Percentiles rank a stretch among this genome's conserved stretches.
Conservation (phyloP, 768 basidiomycete genomes). For the Gloeophyllum trabeum region DNA sequence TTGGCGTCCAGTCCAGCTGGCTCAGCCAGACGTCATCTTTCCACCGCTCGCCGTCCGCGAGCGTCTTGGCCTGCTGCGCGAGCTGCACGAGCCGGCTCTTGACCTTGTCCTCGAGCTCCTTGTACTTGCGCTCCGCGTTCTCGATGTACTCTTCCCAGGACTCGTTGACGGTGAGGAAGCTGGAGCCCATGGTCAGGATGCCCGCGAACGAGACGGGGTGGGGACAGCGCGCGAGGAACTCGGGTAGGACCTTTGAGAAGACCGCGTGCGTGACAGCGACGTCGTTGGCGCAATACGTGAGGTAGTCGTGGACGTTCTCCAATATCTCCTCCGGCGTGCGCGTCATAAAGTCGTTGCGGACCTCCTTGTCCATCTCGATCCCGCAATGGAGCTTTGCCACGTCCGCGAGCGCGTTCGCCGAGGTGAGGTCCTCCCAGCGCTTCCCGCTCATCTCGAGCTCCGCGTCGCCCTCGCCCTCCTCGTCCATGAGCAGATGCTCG, state of each 20-base stretch:
- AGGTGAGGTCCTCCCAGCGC: slow-evolving; percentile 90
- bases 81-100: slow-evolving; percentile 51
- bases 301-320: slow-evolving; percentile 57
- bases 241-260: slow-evolving; percentile 64
- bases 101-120: slow-evolving; percentile 54
- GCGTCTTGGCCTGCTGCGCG: slow-evolving; percentile 42
- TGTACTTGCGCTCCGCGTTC: slow-evolving; percentile 68
- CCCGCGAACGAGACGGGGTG: slow-evolving; percentile 92
- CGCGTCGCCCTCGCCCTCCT: slow-evolving; percentile 27
- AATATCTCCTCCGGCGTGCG: slow-evolving; percentile 52
- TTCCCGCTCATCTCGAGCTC: slow-evolving; percentile 30
- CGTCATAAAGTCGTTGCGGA: slow-evolving; percentile 69
- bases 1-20: slow-evolving; percentile 95
- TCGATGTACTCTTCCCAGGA: slow-evolving; percentile 79
- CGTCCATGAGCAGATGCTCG: slow-evolving; percentile 26
- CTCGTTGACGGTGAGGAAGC: slow-evolving; percentile 84
- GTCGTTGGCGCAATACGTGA: slow-evolving; percentile 80
- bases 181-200: slow-evolving; percentile 82
- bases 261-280: slow-evolving; percentile 80
- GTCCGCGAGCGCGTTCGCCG: slow-evolving; percentile 84
- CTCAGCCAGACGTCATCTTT: slow-evolving; percentile 71
- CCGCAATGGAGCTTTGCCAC: slow-evolving; percentile 87
- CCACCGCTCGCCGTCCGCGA: slow-evolving; percentile 46
- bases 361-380: slow-evolving; percentile 66
- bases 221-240: slow-evolving; percentile 76